These are phyloP conservation scores for Xylaria polymorpha DNA, from an alignment of 2,329 filamentous ascomycete species.

Conservation along the genomic window DNA sequence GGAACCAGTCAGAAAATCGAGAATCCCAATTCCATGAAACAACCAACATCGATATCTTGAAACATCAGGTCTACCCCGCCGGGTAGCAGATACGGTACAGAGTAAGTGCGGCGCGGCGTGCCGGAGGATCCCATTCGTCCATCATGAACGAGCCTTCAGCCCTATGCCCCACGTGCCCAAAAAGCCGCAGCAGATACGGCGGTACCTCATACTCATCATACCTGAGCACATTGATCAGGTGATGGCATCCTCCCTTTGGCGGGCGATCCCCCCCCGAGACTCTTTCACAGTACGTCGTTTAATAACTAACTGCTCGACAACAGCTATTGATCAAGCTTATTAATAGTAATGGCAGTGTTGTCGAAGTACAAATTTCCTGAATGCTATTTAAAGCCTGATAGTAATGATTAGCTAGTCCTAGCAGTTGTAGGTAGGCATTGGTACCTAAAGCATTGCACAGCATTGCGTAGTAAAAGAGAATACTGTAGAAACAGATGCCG, in stretches of 20 bases:
- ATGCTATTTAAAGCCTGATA: conserved; percentile 17
- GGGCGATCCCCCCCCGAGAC: neutral
- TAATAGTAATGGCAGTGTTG: conserved; percentile 11
- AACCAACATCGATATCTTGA: neutral
- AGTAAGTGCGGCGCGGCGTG: neutral
- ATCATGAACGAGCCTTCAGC: conserved; percentile 10
- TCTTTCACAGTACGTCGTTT: neutral
- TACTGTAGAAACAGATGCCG: no score
- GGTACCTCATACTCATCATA: neutral
- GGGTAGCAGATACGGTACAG: neutral
- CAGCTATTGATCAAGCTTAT: neutral
- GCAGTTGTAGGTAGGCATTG: neutral
- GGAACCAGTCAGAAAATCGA: neutral
- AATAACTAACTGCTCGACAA: neutral
- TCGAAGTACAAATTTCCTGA: neutral
- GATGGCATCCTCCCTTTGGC: neutral
- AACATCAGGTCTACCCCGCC: neutral
- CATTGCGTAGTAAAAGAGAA: neutral
- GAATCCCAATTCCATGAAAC: neutral
- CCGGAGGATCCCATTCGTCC: neutral
- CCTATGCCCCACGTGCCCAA: neutral
- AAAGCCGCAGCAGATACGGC: neutral
- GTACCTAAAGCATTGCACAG: neutral
- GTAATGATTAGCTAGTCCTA: conserved; percentile 2
- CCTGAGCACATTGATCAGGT: neutral